A percentile compares a stretch with the other conserved stretches of the same genome.
Evolutionary conservation across 2,329 filamentous ascomycete species (phyloP).

Genomic region (Talaromyces sp.): DNA sequence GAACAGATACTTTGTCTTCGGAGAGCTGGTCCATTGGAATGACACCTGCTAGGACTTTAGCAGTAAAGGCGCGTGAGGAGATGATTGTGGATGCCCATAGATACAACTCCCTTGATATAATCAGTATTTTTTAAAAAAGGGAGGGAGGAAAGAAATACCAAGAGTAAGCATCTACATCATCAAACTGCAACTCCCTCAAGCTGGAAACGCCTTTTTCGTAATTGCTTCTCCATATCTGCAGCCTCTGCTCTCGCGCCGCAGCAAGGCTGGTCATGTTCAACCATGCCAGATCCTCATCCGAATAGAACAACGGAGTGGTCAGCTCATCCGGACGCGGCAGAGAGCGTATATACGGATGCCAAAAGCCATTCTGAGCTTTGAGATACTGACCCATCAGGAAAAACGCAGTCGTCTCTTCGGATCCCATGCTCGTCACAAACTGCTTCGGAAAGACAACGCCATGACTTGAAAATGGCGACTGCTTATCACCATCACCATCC

Average conservation of each 20-base stretch:
- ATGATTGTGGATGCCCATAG: constrained; percentile 43
- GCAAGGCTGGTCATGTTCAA: constrained; percentile 33
- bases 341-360: constrained; percentile 62
- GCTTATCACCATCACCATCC: neutral
- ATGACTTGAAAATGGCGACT: constrained; percentile 22
- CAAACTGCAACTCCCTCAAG: constrained; percentile 27
- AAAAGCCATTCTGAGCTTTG: constrained; percentile 53
- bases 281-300: constrained; percentile 49
- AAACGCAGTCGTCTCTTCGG: constrained; percentile 61
- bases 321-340: constrained; percentile 60
- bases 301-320: constrained; percentile 60
- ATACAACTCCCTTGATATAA: constrained; percentile 35
- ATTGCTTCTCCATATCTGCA: constrained; percentile 30
- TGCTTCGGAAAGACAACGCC: constrained; percentile 40
- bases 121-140: neutral
- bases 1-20: constrained; percentile 59
- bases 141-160: constrained; percentile 24
- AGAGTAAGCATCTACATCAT: constrained; percentile 27
- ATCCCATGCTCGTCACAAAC: constrained; percentile 48
- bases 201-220: constrained; percentile 28
- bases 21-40: constrained; percentile 33
- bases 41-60: constrained; percentile 35
- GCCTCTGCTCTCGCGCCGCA: constrained; percentile 27
- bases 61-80: constrained; percentile 39
- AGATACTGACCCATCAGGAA: constrained; percentile 66